Percentiles rank a stretch among this genome's conserved stretches.
These are phyloP conservation scores for Takashimella koratensis DNA, from an alignment of 1,284 basidiomycete species.

Conservation along the genomic window DNA sequence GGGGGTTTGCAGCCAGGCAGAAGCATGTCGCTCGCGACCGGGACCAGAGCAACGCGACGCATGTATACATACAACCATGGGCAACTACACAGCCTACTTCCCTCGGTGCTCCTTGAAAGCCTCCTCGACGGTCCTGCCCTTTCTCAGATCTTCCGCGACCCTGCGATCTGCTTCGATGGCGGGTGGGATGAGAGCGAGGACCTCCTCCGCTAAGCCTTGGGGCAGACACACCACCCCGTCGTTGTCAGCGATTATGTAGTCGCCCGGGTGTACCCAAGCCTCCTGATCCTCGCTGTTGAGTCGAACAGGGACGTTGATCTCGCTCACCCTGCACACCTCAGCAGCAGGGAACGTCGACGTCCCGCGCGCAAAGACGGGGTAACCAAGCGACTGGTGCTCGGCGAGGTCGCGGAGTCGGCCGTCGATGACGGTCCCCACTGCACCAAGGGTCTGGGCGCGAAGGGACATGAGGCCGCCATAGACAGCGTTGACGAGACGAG, in stretches of 20 bases:
- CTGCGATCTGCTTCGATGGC: conserved; percentile 66
- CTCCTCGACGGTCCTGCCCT: conserved; percentile 61
- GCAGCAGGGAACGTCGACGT: conserved; percentile 66
- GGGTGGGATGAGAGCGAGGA: conserved; percentile 60
- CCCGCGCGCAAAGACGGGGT: conserved; percentile 39
- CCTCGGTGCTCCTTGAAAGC: neutral
- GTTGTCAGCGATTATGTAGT: conserved; percentile 78
- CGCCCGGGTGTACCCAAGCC: conserved; percentile 67
- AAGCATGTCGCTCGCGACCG: no score
- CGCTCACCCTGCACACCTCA: conserved; percentile 78
- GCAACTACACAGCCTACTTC: no score
- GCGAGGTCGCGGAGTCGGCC: conserved; percentile 50
- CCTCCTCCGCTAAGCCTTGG: conserved; percentile 56
- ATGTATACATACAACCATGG: no score
- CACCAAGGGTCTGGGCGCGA: conserved; percentile 45
- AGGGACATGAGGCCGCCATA: conserved; percentile 53
- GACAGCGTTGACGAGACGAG: conserved; percentile 33
- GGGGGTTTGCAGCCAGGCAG: no score
- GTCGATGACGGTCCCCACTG: conserved; percentile 50
- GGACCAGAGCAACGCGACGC: no score
- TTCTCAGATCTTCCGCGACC: conserved; percentile 72
- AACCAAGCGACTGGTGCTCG: conserved; percentile 48
- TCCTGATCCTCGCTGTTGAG: conserved; percentile 54
- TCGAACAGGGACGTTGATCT: conserved; percentile 67
- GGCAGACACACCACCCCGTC: conserved; percentile 89